Conservation (phyloP, 1,139 yeast genomes). For the Taiozyma sp. region DNA sequence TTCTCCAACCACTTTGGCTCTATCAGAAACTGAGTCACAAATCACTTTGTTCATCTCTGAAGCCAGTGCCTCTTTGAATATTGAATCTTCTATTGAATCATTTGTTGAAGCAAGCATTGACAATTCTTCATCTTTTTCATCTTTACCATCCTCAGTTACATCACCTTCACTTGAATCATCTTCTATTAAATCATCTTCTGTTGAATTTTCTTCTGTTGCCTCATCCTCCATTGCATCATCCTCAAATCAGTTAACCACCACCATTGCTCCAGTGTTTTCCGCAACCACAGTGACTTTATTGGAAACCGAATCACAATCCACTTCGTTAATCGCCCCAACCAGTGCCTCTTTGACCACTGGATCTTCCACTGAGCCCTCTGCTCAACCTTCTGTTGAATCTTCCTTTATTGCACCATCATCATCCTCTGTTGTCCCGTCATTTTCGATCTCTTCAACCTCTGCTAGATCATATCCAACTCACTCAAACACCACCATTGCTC, state of each 20-base stretch:
- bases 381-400: not conserved
- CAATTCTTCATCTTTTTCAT: too few species aligned
- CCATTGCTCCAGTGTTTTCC: not conserved
- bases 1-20: too few species aligned
- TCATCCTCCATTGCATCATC: not conserved
- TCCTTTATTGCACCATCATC: not conserved
- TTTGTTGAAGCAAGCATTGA: not conserved
- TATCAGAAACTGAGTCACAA: too few species aligned
- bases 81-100: not conserved
- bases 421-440: not conserved
- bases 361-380: not conserved
- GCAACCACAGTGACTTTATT: not conserved
- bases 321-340: too few species aligned
- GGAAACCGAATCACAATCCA: not conserved
- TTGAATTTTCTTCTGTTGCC: too few species aligned
- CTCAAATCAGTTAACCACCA: not conserved
- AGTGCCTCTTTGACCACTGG: too few species aligned
- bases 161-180: too few species aligned
- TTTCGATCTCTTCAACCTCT: too few species aligned
- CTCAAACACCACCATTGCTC: not conserved
- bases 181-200: not conserved
- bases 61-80: not conserved
- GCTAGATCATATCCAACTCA: not conserved
- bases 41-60: not conserved
- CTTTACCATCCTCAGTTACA: too few species aligned